These are phyloP conservation scores for Scleroderma bovista DNA, from an alignment of 768 basidiomycete species.

Conservation along the genomic window DNA sequence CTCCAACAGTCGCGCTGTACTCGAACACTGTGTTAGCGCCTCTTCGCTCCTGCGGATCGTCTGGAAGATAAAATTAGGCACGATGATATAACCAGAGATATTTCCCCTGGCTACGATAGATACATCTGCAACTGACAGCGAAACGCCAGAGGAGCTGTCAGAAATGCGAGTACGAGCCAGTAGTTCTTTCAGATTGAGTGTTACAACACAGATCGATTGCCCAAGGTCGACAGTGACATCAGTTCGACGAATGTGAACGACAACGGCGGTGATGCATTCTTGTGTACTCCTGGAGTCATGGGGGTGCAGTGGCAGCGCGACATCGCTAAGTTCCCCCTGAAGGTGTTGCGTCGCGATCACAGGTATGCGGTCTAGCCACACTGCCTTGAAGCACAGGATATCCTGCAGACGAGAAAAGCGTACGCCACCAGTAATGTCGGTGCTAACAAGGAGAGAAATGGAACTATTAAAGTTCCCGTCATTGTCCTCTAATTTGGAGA, in stretches of 20 bases:
- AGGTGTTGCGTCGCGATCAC: slow-evolving; percentile 47
- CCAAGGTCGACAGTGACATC: slow-evolving; percentile 78
- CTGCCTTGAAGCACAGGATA: slow-evolving; percentile 90
- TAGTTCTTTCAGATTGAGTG: slow-evolving; percentile 58
- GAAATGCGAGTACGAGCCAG: slow-evolving; percentile 64
- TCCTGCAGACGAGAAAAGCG: slow-evolving; percentile 87
- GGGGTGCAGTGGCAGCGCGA: slow-evolving; percentile 10
- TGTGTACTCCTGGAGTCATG: slow-evolving; percentile 23
- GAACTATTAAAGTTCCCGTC: slow-evolving; percentile 38
- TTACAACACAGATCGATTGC: slow-evolving; percentile 72
- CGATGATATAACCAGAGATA: slow-evolving; percentile 58
- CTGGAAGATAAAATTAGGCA: slow-evolving; percentile 71
- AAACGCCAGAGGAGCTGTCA: slow-evolving; percentile 55
- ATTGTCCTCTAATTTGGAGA: slow-evolving; percentile 45
- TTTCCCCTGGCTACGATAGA: slow-evolving; percentile 59
- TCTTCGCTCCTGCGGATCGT: slow-evolving; percentile 57
- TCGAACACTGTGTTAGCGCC: slow-evolving; percentile 26
- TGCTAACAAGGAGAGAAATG: slow-evolving; percentile 77
- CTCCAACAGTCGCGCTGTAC: slow-evolving; percentile 55
- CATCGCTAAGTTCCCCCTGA: slow-evolving; percentile 12
- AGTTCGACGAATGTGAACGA: slow-evolving; percentile 70
- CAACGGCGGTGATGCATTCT: slow-evolving; percentile 53
- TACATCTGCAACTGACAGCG: slow-evolving; percentile 56
- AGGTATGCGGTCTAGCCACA: slow-evolving; percentile 88
- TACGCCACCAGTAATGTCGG: slow-evolving; percentile 73